Evolutionary conservation across 108 stramenopile species (phyloP).

Genomic region (Parietichytrium sp.): DNA sequence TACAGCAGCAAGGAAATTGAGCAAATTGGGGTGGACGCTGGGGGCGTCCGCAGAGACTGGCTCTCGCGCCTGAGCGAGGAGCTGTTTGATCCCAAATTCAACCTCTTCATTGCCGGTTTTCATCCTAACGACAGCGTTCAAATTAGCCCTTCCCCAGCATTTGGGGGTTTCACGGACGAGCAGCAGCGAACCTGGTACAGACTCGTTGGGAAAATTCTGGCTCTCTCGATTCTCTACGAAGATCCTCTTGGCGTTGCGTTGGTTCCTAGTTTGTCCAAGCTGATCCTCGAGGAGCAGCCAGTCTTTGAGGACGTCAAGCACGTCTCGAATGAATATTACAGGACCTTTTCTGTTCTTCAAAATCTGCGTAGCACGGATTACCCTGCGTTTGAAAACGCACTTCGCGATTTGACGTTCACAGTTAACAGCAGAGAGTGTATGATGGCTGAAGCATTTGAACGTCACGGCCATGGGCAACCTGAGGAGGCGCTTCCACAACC

Average conservation of each 20-base stretch:
- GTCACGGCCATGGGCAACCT: neutral
- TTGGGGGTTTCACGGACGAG: neutral
- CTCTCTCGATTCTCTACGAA: neutral
- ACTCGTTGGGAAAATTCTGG: neutral
- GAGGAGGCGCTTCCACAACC: too few species aligned
- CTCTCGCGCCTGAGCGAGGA: constrained; percentile 21
- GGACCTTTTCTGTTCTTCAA: neutral
- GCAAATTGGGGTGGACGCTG: constrained; percentile 25
- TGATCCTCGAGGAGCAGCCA: constrained; percentile 18
- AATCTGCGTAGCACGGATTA: neutral
- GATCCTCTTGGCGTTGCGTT: constrained; percentile 17
- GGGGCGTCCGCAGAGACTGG: constrained; percentile 23
- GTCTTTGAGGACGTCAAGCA: constrained; percentile 7
- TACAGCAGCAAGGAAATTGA: neutral
- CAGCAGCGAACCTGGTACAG: constrained; percentile 17
- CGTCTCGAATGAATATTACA: constrained; percentile 21
- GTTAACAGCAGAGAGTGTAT: neutral
- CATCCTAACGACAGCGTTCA: constrained; percentile 31
- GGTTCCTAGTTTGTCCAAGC: constrained; percentile 30
- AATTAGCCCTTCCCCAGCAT: neutral
- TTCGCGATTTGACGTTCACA: constrained; percentile 18
- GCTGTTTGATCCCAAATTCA: constrained; percentile 3
- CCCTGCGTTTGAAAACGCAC: neutral
- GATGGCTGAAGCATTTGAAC: constrained; percentile 20
- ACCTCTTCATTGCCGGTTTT: neutral